Conservation (phyloP, 305 asterid species). For the Fraxinus xanthoxyloides region DNA sequence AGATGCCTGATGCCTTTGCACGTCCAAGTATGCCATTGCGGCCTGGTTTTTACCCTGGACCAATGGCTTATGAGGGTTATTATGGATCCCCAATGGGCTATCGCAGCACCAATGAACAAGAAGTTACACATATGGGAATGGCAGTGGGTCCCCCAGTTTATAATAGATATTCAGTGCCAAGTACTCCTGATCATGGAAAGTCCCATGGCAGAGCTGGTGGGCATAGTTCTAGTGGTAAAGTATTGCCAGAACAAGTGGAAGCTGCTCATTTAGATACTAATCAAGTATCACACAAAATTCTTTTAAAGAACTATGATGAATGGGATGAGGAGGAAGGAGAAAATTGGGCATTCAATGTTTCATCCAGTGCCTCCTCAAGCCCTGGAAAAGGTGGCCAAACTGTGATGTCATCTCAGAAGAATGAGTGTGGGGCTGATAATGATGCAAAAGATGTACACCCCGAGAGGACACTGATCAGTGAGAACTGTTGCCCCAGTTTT, state of each 20-base stretch:
- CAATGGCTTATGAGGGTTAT: slow-evolving; percentile 74
- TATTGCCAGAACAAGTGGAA: slow-evolving; percentile 44
- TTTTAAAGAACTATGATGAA: slow-evolving; percentile 48
- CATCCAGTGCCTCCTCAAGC: slow-evolving; percentile 26
- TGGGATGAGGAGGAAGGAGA: slow-evolving; percentile 58
- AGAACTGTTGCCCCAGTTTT: slow-evolving; percentile 29
- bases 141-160: slow-evolving; percentile 56
- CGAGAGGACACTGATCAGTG: slow-evolving; percentile 35
- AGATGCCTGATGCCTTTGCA: slow-evolving; percentile 67
- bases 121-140: slow-evolving; percentile 69
- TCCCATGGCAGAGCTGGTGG: slow-evolving; percentile 51
- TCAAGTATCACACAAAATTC: slow-evolving; percentile 45
- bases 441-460: slow-evolving; percentile 43
- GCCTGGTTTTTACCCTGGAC: slow-evolving; percentile 89
- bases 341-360: slow-evolving; percentile 38
- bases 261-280: slow-evolving; percentile 46
- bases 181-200: slow-evolving; percentile 50
- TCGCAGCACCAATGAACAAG: slow-evolving; percentile 60
- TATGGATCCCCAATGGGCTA: slow-evolving; percentile 92
- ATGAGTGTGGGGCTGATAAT: slow-evolving; percentile 83
- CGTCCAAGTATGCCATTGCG: slow-evolving; percentile 79
- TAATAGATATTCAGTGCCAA: slow-evolving; percentile 55
- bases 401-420: slow-evolving; percentile 38
- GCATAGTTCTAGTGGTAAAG: slow-evolving; percentile 46
- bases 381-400: slow-evolving; percentile 41